These are phyloP conservation scores for Neurospora sp. DNA, from an alignment of 495 filamentous ascomycete genomes.

Conservation along the genomic window DNA sequence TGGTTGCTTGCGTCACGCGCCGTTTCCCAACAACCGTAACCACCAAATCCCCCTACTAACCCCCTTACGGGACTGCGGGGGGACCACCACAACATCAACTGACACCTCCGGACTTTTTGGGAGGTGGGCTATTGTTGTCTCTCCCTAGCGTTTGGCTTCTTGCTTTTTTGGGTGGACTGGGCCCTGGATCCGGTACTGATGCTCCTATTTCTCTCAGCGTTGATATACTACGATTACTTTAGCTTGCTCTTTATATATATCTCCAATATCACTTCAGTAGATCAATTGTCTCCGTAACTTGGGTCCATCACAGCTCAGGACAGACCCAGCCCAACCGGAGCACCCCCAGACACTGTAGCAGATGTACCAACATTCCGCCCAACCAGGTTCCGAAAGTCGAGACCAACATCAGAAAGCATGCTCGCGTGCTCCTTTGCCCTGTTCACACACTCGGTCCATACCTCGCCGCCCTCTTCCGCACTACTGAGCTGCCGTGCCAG, in stretches of 20 bases:
- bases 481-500: slow-evolving; percentile 73
- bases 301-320: slow-evolving; percentile 8
- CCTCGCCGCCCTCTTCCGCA: slow-evolving; percentile 56
- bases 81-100: too few relatives aligned
- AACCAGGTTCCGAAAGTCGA: slow-evolving; percentile 78
- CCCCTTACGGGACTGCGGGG: too few relatives aligned
- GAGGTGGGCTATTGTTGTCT: too few relatives aligned
- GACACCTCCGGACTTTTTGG: too few relatives aligned
- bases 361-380: slow-evolving; percentile 26
- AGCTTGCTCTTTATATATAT: not conserved
- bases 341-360: slow-evolving; percentile 7
- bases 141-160: too few relatives aligned
- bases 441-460: slow-evolving; percentile 77
- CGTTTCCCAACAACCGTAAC: not conserved
- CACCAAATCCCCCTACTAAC: not conserved
- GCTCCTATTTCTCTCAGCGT: not conserved
- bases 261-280: not conserved
- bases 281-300: not conserved
- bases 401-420: slow-evolving; percentile 72
- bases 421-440: slow-evolving; percentile 69
- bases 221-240: not conserved
- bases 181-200: not conserved
- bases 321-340: slow-evolving; percentile 34
- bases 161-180: too few relatives aligned
- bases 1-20: not conserved